Evolutionary conservation across 179 eudicot genomes (phyloP).

Genomic region (Beta corolliflora): DNA sequence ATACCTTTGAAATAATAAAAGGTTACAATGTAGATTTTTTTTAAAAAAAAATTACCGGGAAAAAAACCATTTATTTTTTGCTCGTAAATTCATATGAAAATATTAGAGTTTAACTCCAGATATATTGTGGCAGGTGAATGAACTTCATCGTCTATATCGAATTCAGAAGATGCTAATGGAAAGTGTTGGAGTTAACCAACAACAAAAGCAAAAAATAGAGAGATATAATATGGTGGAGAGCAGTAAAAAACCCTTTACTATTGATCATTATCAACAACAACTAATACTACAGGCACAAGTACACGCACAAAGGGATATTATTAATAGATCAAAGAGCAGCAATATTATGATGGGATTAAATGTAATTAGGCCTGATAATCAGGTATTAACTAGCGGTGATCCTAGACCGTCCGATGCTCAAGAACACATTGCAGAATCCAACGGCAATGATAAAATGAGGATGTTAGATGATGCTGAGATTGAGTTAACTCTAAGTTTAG

Average conservation of each 20-base stretch:
- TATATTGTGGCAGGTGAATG: slow-evolving; percentile 53
- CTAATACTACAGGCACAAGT: slow-evolving; percentile 1
- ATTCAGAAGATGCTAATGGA: slow-evolving; percentile 82
- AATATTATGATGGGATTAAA: slow-evolving; percentile 8
- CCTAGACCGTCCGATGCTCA: slow-evolving; percentile 9
- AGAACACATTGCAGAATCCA: slow-evolving; percentile 30
- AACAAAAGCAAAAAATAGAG: slow-evolving; percentile 24
- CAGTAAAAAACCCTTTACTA: slow-evolving; percentile 14
- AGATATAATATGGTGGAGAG: slow-evolving; percentile 19
- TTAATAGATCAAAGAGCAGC: background rate
- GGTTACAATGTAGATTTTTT: too few relatives aligned
- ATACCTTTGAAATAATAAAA: too few relatives aligned
- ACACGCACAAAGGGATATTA: slow-evolving; percentile 12
- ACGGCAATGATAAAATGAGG: background rate
- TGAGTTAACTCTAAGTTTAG: slow-evolving; percentile 68
- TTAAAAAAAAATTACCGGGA: too few relatives aligned
- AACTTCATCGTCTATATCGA: slow-evolving; percentile 83
- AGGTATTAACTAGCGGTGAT: background rate
- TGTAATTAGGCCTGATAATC: background rate
- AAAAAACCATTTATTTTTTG: too few relatives aligned
- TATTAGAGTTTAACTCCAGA: too few relatives aligned
- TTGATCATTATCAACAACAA: slow-evolving; percentile 23
- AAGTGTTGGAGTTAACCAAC: slow-evolving; percentile 26
- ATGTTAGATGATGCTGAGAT: slow-evolving; percentile 47
- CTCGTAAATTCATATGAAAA: too few relatives aligned